Evolutionary conservation across 169 alveolate species (phyloP).

Genomic region (Perkinsus marinus): DNA sequence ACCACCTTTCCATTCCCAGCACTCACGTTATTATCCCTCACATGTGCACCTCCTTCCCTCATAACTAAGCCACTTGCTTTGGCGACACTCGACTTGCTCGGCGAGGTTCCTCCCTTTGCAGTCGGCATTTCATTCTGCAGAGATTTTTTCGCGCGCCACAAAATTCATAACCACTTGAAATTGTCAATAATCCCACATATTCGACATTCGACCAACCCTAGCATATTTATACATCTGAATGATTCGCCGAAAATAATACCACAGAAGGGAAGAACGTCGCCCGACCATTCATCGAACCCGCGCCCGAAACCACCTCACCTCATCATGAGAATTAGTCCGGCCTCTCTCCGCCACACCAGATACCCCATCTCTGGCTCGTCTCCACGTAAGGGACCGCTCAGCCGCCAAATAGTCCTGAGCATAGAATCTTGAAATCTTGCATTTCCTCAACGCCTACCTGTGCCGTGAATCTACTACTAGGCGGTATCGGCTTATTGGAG

Average conservation of each 20-base stretch:
- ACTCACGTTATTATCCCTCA: background rate
- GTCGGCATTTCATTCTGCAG: too few species aligned
- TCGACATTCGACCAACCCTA: too few species aligned
- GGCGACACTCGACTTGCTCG: background rate
- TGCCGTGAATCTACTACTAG: background rate
- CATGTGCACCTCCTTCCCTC: background rate
- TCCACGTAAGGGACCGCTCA: background rate
- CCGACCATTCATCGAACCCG: background rate
- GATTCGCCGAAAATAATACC: too few species aligned
- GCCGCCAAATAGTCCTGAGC: background rate
- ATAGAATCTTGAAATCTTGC: background rate
- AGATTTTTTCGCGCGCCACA: too few species aligned
- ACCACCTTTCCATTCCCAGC: background rate
- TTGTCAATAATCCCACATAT: too few species aligned
- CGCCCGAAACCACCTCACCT: background rate
- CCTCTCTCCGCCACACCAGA: background rate
- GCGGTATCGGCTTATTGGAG: background rate
- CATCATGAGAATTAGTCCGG: background rate
- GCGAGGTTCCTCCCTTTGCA: background rate
- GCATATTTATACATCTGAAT: too few species aligned
- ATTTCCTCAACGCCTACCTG: background rate
- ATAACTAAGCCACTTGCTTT: background rate
- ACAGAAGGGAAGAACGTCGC: too few species aligned
- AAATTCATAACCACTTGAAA: too few species aligned
- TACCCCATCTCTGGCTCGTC: background rate